Evolutionary conservation across 2,329 filamentous ascomycete genomes (phyloP).

Genomic region (Diaporthe batatas): DNA sequence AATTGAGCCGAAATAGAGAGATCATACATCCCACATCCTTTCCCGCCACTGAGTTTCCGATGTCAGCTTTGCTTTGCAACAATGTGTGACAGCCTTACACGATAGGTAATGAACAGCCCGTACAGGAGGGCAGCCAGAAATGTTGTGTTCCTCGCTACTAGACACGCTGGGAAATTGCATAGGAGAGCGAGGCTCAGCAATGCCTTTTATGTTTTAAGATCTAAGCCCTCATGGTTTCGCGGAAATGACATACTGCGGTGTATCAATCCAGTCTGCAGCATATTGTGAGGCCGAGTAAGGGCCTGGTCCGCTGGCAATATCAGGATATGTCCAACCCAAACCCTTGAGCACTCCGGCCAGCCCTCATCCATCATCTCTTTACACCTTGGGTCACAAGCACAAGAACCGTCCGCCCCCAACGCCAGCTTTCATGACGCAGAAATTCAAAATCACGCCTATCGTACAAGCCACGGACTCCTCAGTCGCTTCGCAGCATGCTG

Average conservation of each 20-base stretch:
- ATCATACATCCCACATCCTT: conserved; percentile 23
- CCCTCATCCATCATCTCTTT: conserved; percentile 3
- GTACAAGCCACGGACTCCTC: conserved; percentile 45
- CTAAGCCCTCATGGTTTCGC: conserved; percentile 9
- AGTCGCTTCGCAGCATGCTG: conserved; percentile 97
- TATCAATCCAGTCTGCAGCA: conserved; percentile 33
- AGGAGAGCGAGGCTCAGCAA: not conserved
- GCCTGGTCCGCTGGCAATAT: not conserved
- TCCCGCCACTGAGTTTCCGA: not conserved
- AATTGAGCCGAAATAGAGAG: conserved; percentile 33
- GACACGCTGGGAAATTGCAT: not conserved
- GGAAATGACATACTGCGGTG: not conserved
- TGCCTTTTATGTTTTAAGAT: conserved; percentile 8
- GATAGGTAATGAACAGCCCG: too few relatives aligned
- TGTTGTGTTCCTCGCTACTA: not conserved
- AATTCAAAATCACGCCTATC: conserved; percentile 10
- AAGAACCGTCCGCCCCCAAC: conserved; percentile 40
- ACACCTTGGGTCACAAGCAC: conserved; percentile 40
- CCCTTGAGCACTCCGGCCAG: not conserved
- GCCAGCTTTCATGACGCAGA: conserved; percentile 36
- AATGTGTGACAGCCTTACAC: not conserved
- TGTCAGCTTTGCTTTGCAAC: not conserved
- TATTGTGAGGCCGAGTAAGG: conserved; percentile 3
- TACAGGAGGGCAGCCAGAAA: not conserved
- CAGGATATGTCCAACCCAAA: not conserved